Percentiles rank a stretch among this genome's conserved stretches.
phyloP scores from a whole-genome alignment of 2,329 filamentous ascomycete species.

The Lachnellula cervina region DNA sequence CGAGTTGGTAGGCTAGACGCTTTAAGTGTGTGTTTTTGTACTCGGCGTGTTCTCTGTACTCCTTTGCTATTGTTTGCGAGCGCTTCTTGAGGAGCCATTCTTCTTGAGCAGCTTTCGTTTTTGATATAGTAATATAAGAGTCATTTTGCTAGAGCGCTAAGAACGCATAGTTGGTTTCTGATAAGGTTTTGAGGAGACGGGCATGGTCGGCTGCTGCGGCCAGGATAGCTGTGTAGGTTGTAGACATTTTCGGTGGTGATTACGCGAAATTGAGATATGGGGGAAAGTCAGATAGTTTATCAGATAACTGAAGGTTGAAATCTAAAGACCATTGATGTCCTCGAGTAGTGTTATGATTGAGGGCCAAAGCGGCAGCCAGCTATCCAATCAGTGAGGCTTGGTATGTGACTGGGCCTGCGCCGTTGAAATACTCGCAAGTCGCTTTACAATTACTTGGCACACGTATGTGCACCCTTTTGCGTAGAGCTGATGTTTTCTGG shows the following conservation, averaged over 20 bases:
- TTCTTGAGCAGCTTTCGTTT: slow-evolving; percentile 35
- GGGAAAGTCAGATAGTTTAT: too few relatives aligned
- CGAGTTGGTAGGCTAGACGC: slow-evolving; percentile 47
- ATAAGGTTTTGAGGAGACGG: slow-evolving; percentile 42
- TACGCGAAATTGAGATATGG: too few relatives aligned
- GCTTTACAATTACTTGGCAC: too few relatives aligned
- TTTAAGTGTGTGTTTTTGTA: slow-evolving; percentile 49
- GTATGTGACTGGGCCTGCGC: neutral
- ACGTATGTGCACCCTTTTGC: too few relatives aligned
- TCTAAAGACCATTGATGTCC: neutral
- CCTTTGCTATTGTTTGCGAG: slow-evolving; percentile 39
- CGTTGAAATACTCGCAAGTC: neutral
- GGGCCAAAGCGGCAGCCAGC: neutral
- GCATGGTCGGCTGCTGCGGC: slow-evolving; percentile 38
- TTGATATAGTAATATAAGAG: slow-evolving; percentile 42
- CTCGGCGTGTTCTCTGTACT: slow-evolving; percentile 47
- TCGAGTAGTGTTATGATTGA: neutral
- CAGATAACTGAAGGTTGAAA: too few relatives aligned
- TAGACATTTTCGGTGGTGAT: neutral
- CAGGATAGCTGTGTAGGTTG: slow-evolving; percentile 33
- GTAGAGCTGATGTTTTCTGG: too few relatives aligned
- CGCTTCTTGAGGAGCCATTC: slow-evolving; percentile 37
- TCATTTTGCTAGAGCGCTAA: slow-evolving; percentile 42
- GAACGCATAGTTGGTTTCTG: slow-evolving; percentile 45
- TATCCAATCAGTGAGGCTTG: neutral